Evolutionary conservation across 306 rosid genomes (phyloP), one percentile per base, ranked within the genome.

Genomic region (Herpetospermum pedunculosum): DNA sequence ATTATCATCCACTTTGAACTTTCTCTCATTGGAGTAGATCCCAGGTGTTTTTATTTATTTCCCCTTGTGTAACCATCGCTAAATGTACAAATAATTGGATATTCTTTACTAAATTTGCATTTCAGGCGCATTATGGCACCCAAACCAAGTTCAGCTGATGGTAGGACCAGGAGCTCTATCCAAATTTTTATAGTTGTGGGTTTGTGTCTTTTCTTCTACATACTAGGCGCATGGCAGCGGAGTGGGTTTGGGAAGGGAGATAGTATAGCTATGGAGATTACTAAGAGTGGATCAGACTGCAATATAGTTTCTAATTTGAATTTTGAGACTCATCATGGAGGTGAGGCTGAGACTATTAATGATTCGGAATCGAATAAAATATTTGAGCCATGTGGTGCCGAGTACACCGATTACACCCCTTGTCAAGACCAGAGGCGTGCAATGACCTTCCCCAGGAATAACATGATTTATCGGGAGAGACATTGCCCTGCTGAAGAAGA

Each of bases 161-260:
- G 96, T 74, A 87, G 94, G 86, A 86, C 98, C 44, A 91, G 98
- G 87, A 87, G 92, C 77, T 86, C 83, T 41, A 73, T 91, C 30
- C 97, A 91, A 79, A 91, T 94, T 76, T 88, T 91, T 77, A 84
- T 94, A 73, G 95, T 88, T 57, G 91, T 80, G 38, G 97, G 97
- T 77, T 58, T 94, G 76, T 94, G 98, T 77, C 88, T 95, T 73
- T 94, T 91, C 82, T 94, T 94, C 85, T 94, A 94, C 72, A 74
- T 91, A 76, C 80, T 94, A 85, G 98, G 98, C 0, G 92, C 95
- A 6, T 94, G 98, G 98, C 98, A 94, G 78, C 84, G 97, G 71
- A 94, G 95, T 76, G 97, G 97, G 21, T 94, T 94, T 21, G 98
- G 96, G 52, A 94, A 94, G 87, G 98, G 98, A 30, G 98, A 94